Base-by-base conservation (phyloP, 805 yeast species). In the Pichia deserticola region DNA sequence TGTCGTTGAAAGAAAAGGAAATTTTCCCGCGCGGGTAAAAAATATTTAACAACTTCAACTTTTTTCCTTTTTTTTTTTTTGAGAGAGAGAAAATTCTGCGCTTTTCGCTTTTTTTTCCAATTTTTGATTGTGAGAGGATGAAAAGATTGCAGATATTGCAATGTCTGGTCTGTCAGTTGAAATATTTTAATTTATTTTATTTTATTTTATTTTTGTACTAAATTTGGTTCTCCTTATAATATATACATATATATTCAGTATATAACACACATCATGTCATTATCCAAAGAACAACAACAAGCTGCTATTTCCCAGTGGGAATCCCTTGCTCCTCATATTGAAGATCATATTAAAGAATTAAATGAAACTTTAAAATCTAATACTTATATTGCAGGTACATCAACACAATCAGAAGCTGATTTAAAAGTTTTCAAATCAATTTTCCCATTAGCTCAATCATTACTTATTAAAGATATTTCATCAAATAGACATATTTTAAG, bases 401-500 rank as follows among this genome's bases (percentile, higher is more conserved):
- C 66, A 57, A 84, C 90, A 42, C 71, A 89, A 42, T 71, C 90
- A 30, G 73, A 76, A 40, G 78, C 81, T n/a, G 99, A 93, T 66
- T 75, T 81, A 40, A 69, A 74, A 42, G 82, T 85, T 36, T 86
- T 88, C 59, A 81, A 82, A 46, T 72, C 79, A 36, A 81, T 82
- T 36, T 71, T 81, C 60, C 86, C 89, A 44, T 53, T 79, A 38
- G 79, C 85, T 38, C 68, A 74, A 53, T 78, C 87, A 78, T 68
- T 76, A 28, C 64, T 78, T 10, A 58, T 65, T 42, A 81, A 78
- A 36, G 42, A 49, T 39, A 69, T 82, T 56, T 81, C 83, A 44
- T 68, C 75, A 44, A 73, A 74, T 66, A 86, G 97, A 77, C 97
- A 92, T 68, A 74, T 92, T 51, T 70, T 89, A 53, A 85, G 99